Percentiles rank a stretch among this genome's conserved stretches.
phyloP scores from a whole-genome alignment of 805 yeast genomes.

The Diddensiella santjacobensis region DNA sequence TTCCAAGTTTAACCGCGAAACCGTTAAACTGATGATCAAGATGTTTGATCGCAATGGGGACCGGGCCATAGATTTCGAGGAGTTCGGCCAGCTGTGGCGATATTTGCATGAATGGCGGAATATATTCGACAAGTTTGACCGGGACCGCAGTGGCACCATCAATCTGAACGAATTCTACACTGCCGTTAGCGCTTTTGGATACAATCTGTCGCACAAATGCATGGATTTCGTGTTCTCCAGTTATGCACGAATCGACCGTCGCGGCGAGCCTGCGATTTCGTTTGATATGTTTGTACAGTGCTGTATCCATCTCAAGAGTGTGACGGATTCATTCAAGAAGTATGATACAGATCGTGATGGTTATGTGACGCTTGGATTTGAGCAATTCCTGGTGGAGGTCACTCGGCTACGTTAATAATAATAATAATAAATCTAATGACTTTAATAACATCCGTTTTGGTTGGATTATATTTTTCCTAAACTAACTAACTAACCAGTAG shows the following conservation, averaged over 20 bases:
- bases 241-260: conserved; percentile 41
- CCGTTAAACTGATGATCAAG: conserved; percentile 59
- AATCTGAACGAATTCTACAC: conserved; percentile 62
- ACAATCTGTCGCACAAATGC: conserved; percentile 53
- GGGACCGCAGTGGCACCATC: conserved; percentile 54
- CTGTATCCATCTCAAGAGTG: conserved; percentile 67
- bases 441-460: background rate
- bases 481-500: background rate
- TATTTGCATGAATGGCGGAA: conserved; percentile 64
- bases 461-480: background rate
- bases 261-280: conserved; percentile 43
- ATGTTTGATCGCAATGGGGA: conserved; percentile 52
- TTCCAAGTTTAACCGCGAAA: conserved; percentile 55
- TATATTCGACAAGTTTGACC: conserved; percentile 58
- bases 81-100: conserved; percentile 64
- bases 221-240: conserved; percentile 55
- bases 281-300: conserved; percentile 82
- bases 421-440: background rate
- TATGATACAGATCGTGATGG: conserved; percentile 75
- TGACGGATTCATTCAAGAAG: conserved; percentile 74
- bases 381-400: conserved; percentile 36
- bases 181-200: conserved; percentile 63
- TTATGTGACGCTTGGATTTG: conserved; percentile 35
- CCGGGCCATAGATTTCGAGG: conserved; percentile 49
- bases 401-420: conserved; percentile 27